phyloP scores from a whole-genome alignment of 345 rosid genomes.

The Limnanthes douglasii region DNA sequence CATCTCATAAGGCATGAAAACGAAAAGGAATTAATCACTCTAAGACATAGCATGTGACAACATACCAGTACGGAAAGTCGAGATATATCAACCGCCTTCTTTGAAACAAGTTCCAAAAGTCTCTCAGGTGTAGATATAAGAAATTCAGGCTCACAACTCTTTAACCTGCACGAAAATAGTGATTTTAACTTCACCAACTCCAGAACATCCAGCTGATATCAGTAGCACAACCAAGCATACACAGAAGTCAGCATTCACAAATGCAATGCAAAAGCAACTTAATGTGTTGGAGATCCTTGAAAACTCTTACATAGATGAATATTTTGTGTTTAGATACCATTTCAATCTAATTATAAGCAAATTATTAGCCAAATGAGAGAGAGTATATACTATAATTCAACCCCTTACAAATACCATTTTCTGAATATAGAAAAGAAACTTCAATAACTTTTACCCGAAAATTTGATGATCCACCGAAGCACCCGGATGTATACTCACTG shows the following conservation, averaged over 20 bases:
- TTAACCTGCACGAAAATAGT: conserved; percentile 38
- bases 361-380: neutral
- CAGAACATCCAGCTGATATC: no score
- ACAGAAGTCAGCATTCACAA: conserved; percentile 4
- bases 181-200: no score
- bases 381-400: neutral
- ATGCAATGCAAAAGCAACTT: no score
- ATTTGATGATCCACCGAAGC: conserved; percentile 71
- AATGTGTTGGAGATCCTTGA: no score
- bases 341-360: no score
- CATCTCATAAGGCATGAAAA: no score
- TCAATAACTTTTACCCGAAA: conserved; percentile 32
- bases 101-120: conserved; percentile 61
- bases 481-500: conserved; percentile 75
- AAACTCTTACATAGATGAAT: no score
- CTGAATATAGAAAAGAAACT: neutral
- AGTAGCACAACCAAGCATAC: neutral
- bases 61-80: conserved; percentile 68
- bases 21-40: no score
- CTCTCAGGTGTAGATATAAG: conserved; percentile 80
- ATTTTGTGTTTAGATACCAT: no score
- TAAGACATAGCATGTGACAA: neutral
- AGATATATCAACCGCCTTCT: conserved; percentile 61
- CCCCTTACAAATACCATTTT: no score
- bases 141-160: conserved; percentile 82